Base-by-base conservation (phyloP, 192 early-diverging fungal species). In the Chytriomyces confervae region DNA sequence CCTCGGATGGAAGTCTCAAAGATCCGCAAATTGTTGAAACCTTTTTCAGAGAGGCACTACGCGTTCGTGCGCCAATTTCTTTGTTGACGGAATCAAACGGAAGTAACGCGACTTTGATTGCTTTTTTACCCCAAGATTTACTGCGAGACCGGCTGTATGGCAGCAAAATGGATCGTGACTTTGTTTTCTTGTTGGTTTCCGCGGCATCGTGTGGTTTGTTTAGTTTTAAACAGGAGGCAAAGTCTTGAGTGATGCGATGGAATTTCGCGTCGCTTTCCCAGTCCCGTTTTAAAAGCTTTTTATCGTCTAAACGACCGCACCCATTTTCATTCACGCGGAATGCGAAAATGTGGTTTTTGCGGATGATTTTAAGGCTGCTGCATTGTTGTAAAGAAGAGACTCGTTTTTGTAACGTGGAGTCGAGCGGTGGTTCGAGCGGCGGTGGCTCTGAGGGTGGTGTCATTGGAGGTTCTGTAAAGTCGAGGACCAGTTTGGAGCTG, bases 401-500 rank as follows among this genome's bases (percentile, higher is more conserved):
- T 23, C 64, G 13, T 6, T 66, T 36, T 36, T n/a, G 18, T 36
- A 5, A 16, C 0, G 70, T 16, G 70, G 70, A 43, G 70, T 72
- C 53, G 60, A 29, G 11, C 57, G 16, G 57, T 16, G 16, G 57
- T 16, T 16, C 57, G 1, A 23, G 16, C 2, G 18, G 20, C 1
- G 67, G 67, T 20, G 49, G 67, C n/a, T 69, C 67, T 13, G 49
- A 50, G 36, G 48, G 67, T 49, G 11, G 9, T 61, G 18, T 61
- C 23, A 18, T 18, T 18, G 57, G 23, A 23, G 57, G 23, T 1
- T 61, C 18, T 23, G 57, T n/a, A 5, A 18, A 18, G 18, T 18
- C 57, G 57, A 72, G 29, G 36, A 72, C 70, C 1, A 72, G 70
- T 60, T 72, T 72, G 47, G 70, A 49, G 36, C 27, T 51, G 48